Base-by-base conservation (phyloP, 2,329 filamentous ascomycete genomes). In the Plectosphaerella plurivora region DNA sequence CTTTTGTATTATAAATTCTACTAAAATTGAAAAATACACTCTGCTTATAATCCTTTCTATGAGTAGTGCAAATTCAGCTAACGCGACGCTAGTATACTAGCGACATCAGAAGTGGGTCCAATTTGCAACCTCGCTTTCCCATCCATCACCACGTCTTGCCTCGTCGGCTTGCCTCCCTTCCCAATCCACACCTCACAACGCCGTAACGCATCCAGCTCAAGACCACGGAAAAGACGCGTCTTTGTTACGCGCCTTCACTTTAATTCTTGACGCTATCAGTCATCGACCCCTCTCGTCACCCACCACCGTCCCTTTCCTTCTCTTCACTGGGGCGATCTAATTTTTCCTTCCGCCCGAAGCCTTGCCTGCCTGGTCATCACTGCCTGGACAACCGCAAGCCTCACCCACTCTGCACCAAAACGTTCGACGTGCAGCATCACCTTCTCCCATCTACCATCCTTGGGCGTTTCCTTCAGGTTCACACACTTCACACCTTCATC, bases 341-440 rank as follows among this genome's bases (percentile, higher is more conserved):
- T 20, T 35, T 35, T 22, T n/a, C 25, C 28, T 12, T 28, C 45
- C 11, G 12, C 24, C 15, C 15, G 9, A 33, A 28, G 45, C 45
- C 45, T 35, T 11, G n/a, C 22, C 58, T 51, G 60, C 60, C 57
- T 55, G 55, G 55, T 56, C 51, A 52, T 52, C 59, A 51, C 53
- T 56, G 46, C 53, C 58, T 55, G 54, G 47, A 12, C 28, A 12
- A 16, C 45, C 22, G 22, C 22, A 22, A 22, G 22, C 22, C 22
- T 22, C 18, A 16, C 44, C 22, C 8, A 46, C 44, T 22, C 12
- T 28, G 22, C 22, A 46, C 44, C 24, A 9, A 46, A 22, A 25
- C 44, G 44, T 16, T 28, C 15, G 14, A 25, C 44, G 24, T 22
- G 33, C 44, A 46, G 44, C 25, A 25, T 25, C 44, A 28, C 14